Percentiles rank a stretch among this genome's conserved stretches.
Evolutionary conservation across 2,329 filamentous ascomycete genomes (phyloP).

Genomic region (Exserohilum rostratum): DNA sequence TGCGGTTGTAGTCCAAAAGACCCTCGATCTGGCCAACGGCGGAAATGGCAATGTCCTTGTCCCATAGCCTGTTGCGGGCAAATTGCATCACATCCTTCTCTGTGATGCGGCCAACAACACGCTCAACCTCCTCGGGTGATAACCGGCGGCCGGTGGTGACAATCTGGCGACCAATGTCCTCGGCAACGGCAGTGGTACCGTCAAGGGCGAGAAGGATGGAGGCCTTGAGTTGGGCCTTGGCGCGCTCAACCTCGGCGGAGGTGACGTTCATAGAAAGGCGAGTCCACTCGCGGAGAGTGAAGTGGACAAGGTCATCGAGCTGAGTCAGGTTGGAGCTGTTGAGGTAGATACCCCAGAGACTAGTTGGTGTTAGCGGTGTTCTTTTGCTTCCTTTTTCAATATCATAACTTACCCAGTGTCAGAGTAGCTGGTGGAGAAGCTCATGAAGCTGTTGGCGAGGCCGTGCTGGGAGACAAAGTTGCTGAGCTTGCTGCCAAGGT

Average conservation of each 20-base stretch:
- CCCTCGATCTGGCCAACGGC: slow-evolving; percentile 94
- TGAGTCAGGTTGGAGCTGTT: slow-evolving; percentile 86
- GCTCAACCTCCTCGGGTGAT: slow-evolving; percentile 92
- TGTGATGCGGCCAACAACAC: slow-evolving; percentile 83
- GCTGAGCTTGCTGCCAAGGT: slow-evolving; percentile 98
- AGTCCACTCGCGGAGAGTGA: slow-evolving; percentile 97
- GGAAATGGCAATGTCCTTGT: slow-evolving; percentile 92
- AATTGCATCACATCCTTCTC: slow-evolving; percentile 98
- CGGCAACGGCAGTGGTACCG: slow-evolving; percentile 94
- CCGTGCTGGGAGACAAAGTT: slow-evolving; percentile 91
- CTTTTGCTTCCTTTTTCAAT: neutral
- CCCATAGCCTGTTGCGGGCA: slow-evolving; percentile 93
- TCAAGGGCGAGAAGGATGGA: slow-evolving; percentile 96
- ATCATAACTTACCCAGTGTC: slow-evolving; percentile 86
- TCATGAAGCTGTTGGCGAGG: slow-evolving; percentile 99
- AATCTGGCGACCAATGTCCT: slow-evolving; percentile 98
- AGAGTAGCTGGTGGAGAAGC: slow-evolving; percentile 99
- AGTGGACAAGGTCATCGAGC: slow-evolving; percentile 96
- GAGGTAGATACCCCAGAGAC: slow-evolving; percentile 99
- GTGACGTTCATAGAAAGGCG: slow-evolving; percentile 88
- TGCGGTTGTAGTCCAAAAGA: slow-evolving; percentile 74
- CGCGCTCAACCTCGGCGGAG: slow-evolving; percentile 92
- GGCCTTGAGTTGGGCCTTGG: slow-evolving; percentile 98
- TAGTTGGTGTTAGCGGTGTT: slow-evolving; percentile 51
- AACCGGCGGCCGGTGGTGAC: slow-evolving; percentile 94